These are phyloP conservation scores for Umbelopsis isabellina DNA, from an alignment of 192 early-diverging fungal species.

Conservation along the genomic window DNA sequence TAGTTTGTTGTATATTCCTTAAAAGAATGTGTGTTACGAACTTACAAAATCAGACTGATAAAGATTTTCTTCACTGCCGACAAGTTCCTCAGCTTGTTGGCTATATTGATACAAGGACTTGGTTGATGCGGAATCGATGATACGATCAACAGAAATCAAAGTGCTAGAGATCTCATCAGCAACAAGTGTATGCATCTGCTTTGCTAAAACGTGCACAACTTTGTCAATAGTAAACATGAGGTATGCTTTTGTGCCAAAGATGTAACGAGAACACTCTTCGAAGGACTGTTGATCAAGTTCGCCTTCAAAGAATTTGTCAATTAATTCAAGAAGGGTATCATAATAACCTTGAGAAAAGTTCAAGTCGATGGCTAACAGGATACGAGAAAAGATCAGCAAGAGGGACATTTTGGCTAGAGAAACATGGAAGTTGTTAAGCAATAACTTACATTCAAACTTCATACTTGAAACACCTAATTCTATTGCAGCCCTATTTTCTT, in stretches of 20 bases:
- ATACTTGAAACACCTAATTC: conserved; percentile 57
- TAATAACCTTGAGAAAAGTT: conserved; percentile 71
- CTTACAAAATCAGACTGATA: conserved; percentile 7
- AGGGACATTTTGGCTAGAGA: background rate
- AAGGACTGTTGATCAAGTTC: conserved; percentile 81
- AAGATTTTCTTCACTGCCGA: conserved; percentile 21
- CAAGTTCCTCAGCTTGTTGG: conserved; percentile 14
- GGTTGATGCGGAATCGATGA: conserved; percentile 5
- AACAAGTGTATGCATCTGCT: conserved; percentile 46
- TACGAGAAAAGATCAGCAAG: background rate
- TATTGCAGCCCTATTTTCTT: conserved; percentile 61
- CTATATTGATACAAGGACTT: conserved; percentile 6
- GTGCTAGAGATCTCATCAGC: conserved; percentile 20
- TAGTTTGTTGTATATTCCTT: background rate
- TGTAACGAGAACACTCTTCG: conserved; percentile 84
- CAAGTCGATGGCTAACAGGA: conserved; percentile 40
- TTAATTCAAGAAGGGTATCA: conserved; percentile 69
- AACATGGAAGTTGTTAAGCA: background rate
- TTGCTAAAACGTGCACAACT: conserved; percentile 77
- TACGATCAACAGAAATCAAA: conserved; percentile 7
- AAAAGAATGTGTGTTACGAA: background rate
- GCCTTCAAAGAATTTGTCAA: conserved; percentile 77
- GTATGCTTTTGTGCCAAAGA: conserved; percentile 92
- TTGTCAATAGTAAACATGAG: conserved; percentile 90
- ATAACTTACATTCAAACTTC: conserved; percentile 49